These are phyloP conservation scores for Megacollybia platyphylla DNA, from an alignment of 1,284 basidiomycete genomes.

Conservation along the genomic window DNA sequence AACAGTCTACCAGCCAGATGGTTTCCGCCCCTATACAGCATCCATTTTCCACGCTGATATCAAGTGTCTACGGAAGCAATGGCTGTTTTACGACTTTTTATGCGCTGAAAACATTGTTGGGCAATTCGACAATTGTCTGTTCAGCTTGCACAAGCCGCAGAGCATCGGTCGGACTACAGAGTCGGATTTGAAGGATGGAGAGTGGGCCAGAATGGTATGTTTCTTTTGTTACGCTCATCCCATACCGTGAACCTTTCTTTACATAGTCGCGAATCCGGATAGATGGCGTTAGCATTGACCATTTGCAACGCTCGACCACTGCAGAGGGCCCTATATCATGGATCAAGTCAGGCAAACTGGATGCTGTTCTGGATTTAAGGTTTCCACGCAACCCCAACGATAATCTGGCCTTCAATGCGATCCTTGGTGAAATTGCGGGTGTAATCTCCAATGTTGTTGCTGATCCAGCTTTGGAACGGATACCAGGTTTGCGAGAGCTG, in stretches of 20 bases:
- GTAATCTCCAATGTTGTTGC: slow-evolving; percentile 48
- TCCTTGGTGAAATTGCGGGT: slow-evolving; percentile 85
- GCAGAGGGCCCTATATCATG: slow-evolving; percentile 88
- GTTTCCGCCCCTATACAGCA: slow-evolving; percentile 89
- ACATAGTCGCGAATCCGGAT: slow-evolving; percentile 84
- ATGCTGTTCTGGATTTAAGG: slow-evolving; percentile 95
- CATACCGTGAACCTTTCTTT: slow-evolving; percentile 5
- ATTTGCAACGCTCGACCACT: slow-evolving; percentile 78
- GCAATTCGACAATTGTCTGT: slow-evolving; percentile 95
- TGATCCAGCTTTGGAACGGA: slow-evolving; percentile 43
- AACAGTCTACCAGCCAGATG: slow-evolving; percentile 88
- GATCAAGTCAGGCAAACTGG: slow-evolving; percentile 94
- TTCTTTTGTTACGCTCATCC: slow-evolving; percentile 1
- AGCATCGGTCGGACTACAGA: slow-evolving; percentile 86
- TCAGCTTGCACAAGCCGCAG: slow-evolving; percentile 94
- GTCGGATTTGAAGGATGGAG: slow-evolving; percentile 67
- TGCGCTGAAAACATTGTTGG: slow-evolving; percentile 92
- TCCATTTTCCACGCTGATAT: slow-evolving; percentile 95
- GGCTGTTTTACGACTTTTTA: slow-evolving; percentile 91
- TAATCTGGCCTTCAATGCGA: slow-evolving; percentile 72
- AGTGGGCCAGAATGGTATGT: slow-evolving; percentile 83
- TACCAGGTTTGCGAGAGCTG: slow-evolving; percentile 81
- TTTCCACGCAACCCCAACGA: slow-evolving; percentile 79
- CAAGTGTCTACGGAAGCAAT: slow-evolving; percentile 78
- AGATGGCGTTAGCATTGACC: slow-evolving; percentile 95